Base-by-base conservation (phyloP, 176 grass and related monocot genomes). In the Aechmea fasciata region DNA sequence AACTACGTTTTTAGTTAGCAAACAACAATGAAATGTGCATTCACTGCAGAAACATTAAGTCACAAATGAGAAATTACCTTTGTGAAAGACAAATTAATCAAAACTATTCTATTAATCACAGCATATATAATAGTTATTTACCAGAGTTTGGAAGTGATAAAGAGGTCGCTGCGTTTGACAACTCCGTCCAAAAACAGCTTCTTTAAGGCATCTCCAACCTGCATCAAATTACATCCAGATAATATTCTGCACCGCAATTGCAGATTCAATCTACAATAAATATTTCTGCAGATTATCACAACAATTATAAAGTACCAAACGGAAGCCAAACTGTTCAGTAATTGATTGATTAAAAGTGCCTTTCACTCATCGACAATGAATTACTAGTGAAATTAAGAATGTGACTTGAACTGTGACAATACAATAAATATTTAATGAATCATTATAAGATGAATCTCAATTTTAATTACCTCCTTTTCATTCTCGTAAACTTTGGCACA, bases 381-480 rank as follows among this genome's bases (percentile, higher is more conserved):
- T 17, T 13, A 57, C 17, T 57, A 57, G 11, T 57, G 17, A 57
- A n/a, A n/a, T n/a, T n/a, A n/a, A 59, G 54, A 17, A 59, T 2
- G 19, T 41, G 33, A 41, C 3, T 41, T 41, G 33, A 41, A 41
- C 33, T 41, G 33, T 41, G 33, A 41, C 33, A 41, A 41, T 1
- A 41, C 33, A 41, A 41, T 41, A 41, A 41, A 41, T 41, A 41
- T 41, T 71, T 7, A 1, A 68, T 64, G 11, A 50, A 51, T 13
- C n/a, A 57, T 18, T 13, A 81, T 63, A 11, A 25, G 23, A 78
- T 47, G 53, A 64, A 73, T 71, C 18, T 77, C 13, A 14, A 20
- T 2, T 79, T n/a, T n/a, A n/a, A n/a, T n/a, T 86, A 82, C 88
- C 84, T 91, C 88, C 51, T 87, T 82, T 64, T 87, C 84, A 50